phyloP scores from a whole-genome alignment of 2,329 filamentous ascomycete genomes.

The Sporothrix euskadiensis region DNA sequence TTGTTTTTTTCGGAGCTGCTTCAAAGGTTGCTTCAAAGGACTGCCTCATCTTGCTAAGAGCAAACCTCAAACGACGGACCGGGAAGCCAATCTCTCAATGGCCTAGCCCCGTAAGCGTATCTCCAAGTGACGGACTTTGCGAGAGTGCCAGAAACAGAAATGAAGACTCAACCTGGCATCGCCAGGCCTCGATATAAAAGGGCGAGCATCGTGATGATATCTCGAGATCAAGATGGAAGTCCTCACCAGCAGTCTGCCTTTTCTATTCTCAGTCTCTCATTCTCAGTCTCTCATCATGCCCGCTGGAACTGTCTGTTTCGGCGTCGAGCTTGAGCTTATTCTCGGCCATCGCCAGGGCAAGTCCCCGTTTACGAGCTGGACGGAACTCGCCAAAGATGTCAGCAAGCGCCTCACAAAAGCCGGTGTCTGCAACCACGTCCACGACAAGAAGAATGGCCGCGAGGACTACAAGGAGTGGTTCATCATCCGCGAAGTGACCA shows the following conservation, averaged over 20 bases:
- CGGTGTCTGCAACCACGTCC: slow-evolving; percentile 41
- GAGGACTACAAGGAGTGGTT: slow-evolving; percentile 44
- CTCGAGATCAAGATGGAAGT: neutral
- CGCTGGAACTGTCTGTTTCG: slow-evolving; percentile 37
- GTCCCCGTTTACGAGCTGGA: slow-evolving; percentile 39
- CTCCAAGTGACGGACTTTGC: neutral
- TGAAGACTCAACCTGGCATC: neutral
- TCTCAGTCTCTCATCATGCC: neutral
- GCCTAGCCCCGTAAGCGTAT: slow-evolving; percentile 16
- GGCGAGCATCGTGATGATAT: neutral
- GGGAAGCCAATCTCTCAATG: slow-evolving; percentile 22
- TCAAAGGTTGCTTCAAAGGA: neutral
- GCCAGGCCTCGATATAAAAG: neutral
- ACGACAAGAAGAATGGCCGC: slow-evolving; percentile 36
- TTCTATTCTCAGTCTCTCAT: no score
- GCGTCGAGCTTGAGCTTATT: slow-evolving; percentile 45
- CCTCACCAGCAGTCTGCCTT: neutral
- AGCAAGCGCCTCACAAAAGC: slow-evolving; percentile 39
- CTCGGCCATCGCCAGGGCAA: slow-evolving; percentile 37
- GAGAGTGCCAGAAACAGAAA: neutral
- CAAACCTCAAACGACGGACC: slow-evolving; percentile 28
- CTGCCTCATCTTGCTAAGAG: slow-evolving; percentile 3
- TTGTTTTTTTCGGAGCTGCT: neutral
- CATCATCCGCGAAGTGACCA: slow-evolving; percentile 43
- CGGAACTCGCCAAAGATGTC: slow-evolving; percentile 41